Evolutionary conservation across 768 basidiomycete species (phyloP), one percentile per base, ranked within the genome.

Genomic region (Tremella fuciformis): DNA sequence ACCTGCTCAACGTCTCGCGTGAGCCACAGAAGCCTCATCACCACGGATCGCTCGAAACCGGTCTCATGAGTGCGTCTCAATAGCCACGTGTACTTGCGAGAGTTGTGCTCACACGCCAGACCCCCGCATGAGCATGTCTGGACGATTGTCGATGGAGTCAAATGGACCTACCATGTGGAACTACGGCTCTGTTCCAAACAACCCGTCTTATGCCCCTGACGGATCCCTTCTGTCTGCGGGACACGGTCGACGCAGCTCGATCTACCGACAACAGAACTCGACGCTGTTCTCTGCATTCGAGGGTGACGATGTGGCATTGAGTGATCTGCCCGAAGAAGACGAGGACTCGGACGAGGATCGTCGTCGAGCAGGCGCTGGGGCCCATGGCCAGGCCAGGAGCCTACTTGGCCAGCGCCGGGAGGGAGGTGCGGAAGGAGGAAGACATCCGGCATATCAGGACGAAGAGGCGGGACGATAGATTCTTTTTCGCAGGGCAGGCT

Each of bases 101-200:
- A 57, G 46, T 19, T 9, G 11, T n/a, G n/a, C n/a, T n/a, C n/a
- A n/a, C n/a, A n/a, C n/a, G n/a, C n/a, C n/a, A 73, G 70, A 91
- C 73, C 87, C 90, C 0, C 84, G 89, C 6, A 80, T 91, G 62
- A 88, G 87, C 67, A 80, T 92, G 53, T 85, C 87, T 59, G 89
- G 89, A 42, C 84, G 91, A 1, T 80, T 86, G 70, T 91, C 89
- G 4, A 77, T 88, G 49, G 92, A 94, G 39, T 69, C 69, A 11
- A 61, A 66, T 26, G 58, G 55, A 51, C 55, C 64, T 52, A 41
- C 57, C 22, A 29, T 59, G 46, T 64, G 67, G 69, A 65, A 66
- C 48, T 69, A 74, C 58, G 64, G 66, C 51, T 49, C 69, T 11
- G 56, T 65, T 13, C 63, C 68, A 26, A 6, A 22, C 19, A 26